Evolutionary conservation across 768 basidiomycete genomes (phyloP).

Genomic region (Termitomyces sp.): DNA sequence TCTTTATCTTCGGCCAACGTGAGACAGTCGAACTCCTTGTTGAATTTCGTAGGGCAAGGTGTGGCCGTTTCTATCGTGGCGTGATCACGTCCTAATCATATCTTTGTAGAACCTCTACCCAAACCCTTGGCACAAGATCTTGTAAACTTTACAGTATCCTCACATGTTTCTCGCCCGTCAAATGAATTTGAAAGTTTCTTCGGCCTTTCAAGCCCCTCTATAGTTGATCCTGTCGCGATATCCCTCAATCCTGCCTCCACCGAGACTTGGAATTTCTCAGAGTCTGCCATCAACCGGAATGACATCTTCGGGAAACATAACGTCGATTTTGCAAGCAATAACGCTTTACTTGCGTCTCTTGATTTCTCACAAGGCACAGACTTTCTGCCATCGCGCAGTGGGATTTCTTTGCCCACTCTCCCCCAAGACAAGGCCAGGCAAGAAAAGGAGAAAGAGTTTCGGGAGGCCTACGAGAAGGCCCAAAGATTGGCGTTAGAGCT

Average conservation of each 20-base stretch:
- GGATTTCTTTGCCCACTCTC: not conserved
- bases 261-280: not conserved
- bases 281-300: not conserved
- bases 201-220: not conserved
- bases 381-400: not conserved
- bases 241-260: not conserved
- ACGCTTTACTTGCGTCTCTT: not conserved
- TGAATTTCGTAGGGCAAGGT: not conserved
- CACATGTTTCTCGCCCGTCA: not conserved
- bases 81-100: not conserved
- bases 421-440: conserved; percentile 17
- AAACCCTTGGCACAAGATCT: conserved; percentile 1
- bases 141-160: not conserved
- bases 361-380: not conserved
- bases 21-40: not conserved
- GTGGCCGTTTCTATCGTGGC: not conserved
- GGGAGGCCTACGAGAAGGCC: conserved; percentile 29
- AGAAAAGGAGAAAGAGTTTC: conserved; percentile 27
- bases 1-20: not conserved
- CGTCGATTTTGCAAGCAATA: not conserved
- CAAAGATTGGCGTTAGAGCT: conserved; percentile 29
- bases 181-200: not conserved
- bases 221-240: not conserved
- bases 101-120: not conserved
- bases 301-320: not conserved